Base-by-base conservation (phyloP, 768 basidiomycete species). In the Russula virescens region DNA sequence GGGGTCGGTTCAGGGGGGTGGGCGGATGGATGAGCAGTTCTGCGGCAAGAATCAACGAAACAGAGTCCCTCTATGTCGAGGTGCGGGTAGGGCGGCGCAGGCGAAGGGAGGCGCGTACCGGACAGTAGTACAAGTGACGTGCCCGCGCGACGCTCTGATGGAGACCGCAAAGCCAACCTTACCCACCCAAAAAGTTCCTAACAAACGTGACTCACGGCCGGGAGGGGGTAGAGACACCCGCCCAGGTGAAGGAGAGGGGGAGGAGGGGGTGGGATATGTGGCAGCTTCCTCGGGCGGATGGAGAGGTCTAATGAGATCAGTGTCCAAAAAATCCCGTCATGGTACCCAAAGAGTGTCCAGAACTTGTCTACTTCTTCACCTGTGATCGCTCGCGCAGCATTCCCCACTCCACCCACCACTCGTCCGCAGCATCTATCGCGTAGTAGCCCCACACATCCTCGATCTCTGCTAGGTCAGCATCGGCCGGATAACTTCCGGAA, bases 351-450 rank as follows among this genome's bases (percentile, higher is more conserved):
- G 40, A 42, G 26, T 26, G 31, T 31, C 31, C 31, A 4, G 31
- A 31, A 31, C 31, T 31, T 31, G 5, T 8, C 58, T 50, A 50
- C 26, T 16, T 16, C 35, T 31, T 25, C 31, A 45, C 21, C 18
- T 43, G 40, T 19, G 64, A 55, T 6, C 61, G 55, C 40, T 66
- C 61, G 51, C 64, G 64, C 21, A 66, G 52, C 23, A 66, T 18
- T 21, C 64, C 64, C 64, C 64, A 66, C 52, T 64, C 61, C 28
- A 66, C 52, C 64, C 64, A 66, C 64, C 64, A 66, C 57, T 64
- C 64, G 13, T 66, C 64, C 42, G 64, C 64, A 23, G 64, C 64
- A 28, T 66, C 64, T 9, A 65, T 43, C 25, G 64, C 64, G 14
- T 43, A 64, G 46, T 65, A 65, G 6, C 55, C 61, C 64, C 64